Evolutionary conservation across 2,329 filamentous ascomycete species (phyloP).

Genomic region (Colletotrichum abscissum): DNA sequence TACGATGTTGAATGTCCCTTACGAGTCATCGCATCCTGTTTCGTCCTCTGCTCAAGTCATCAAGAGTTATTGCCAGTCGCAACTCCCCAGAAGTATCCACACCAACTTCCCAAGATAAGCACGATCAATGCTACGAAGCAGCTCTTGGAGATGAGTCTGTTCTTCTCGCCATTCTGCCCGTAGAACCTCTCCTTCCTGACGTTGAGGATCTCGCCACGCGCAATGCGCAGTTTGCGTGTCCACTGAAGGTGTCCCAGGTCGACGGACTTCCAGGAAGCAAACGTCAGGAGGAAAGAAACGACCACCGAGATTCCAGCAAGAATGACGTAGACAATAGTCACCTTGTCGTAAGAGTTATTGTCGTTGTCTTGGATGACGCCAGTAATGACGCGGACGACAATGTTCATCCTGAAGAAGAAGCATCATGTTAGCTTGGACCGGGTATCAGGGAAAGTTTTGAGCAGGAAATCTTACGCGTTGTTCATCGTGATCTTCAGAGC

Average conservation of each 20-base stretch:
- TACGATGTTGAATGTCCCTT: too few relatives aligned
- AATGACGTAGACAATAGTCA: conserved; percentile 66
- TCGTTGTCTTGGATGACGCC: conserved; percentile 70
- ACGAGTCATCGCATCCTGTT: too few relatives aligned
- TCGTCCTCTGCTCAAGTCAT: not conserved
- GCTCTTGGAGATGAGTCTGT: conserved; percentile 51
- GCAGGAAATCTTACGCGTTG: conserved; percentile 48
- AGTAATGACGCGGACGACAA: conserved; percentile 67
- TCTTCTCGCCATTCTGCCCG: conserved; percentile 48
- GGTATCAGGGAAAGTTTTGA: too few relatives aligned
- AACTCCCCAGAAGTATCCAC: conserved; percentile 70
- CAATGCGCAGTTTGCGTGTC: conserved; percentile 64
- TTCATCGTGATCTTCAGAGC: conserved; percentile 71
- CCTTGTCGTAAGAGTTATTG: conserved; percentile 64
- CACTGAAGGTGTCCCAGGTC: conserved; percentile 65
- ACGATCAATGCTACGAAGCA: conserved; percentile 57
- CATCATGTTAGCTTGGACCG: not conserved
- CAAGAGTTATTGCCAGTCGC: conserved; percentile 60
- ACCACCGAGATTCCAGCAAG: conserved; percentile 61
- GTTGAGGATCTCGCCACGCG: conserved; percentile 54
- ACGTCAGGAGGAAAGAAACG: conserved; percentile 54
- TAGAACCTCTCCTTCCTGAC: conserved; percentile 46
- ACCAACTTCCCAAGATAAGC: conserved; percentile 63
- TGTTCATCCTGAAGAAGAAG: conserved; percentile 60
- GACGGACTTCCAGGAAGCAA: conserved; percentile 46